These are phyloP conservation scores for Coemansia guatemalensis DNA, from an alignment of 192 early-diverging fungal genomes.

Conservation along the genomic window DNA sequence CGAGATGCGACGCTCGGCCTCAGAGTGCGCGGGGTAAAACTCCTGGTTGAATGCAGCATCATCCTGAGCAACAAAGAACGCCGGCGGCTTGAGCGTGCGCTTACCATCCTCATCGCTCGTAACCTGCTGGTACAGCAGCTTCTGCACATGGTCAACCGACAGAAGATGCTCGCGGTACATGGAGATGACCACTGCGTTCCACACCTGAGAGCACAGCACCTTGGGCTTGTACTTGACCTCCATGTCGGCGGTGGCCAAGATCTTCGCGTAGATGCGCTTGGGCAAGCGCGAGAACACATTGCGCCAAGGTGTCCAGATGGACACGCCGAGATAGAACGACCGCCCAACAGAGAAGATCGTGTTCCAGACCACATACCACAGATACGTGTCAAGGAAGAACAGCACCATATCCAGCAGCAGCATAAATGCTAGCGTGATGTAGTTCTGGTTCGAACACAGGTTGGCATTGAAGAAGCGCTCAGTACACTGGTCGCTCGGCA, in stretches of 20 bases:
- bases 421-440: conserved; percentile 71
- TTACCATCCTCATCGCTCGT: conserved; percentile 64
- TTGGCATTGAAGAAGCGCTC: conserved; percentile 58
- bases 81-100: conserved; percentile 67
- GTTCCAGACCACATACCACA: conserved; percentile 89
- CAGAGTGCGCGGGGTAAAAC: conserved; percentile 71
- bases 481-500: conserved; percentile 57
- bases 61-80: conserved; percentile 77
- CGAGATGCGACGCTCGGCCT: conserved; percentile 79
- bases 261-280: conserved; percentile 77
- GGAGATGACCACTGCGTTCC: conserved; percentile 82
- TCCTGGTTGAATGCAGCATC: conserved; percentile 69
- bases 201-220: conserved; percentile 75
- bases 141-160: conserved; percentile 71
- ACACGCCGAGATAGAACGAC: conserved; percentile 75
- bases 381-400: conserved; percentile 83
- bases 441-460: conserved; percentile 67
- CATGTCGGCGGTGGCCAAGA: conserved; percentile 70
- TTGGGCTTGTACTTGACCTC: conserved; percentile 78
- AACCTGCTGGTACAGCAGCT: conserved; percentile 74
- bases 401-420: conserved; percentile 71
- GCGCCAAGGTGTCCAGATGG: conserved; percentile 81
- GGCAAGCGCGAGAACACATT: conserved; percentile 76
- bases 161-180: conserved; percentile 82
- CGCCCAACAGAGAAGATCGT: conserved; percentile 75